A percentile compares a stretch with the other conserved stretches of the same genome.
phyloP scores from a whole-genome alignment of 108 stramenopile genomes.

The Stephanodiscus minutulus region DNA sequence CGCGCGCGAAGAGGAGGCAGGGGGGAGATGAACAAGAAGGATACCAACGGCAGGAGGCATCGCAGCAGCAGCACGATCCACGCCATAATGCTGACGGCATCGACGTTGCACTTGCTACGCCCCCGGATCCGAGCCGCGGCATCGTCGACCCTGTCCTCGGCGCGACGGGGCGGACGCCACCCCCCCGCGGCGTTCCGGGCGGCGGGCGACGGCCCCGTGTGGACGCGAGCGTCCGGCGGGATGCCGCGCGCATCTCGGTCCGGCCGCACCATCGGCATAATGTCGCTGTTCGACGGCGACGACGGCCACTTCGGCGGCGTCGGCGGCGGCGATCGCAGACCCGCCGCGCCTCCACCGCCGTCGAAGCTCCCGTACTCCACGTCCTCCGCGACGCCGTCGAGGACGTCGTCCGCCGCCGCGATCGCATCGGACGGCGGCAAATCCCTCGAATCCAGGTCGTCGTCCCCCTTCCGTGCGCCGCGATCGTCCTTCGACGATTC shows the following conservation, averaged over 20 bases:
- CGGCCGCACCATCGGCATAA: neutral
- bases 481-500: conserved; percentile 48
- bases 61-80: neutral
- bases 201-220: too few species aligned
- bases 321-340: neutral
- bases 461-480: conserved; percentile 44
- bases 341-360: conserved; percentile 1
- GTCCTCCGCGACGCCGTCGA: conserved; percentile 10
- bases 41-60: conserved; percentile 2
- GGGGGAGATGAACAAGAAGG: conserved; percentile 4
- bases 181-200: neutral
- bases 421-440: neutral
- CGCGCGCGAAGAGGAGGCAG: neutral
- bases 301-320: neutral
- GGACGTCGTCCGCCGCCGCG: conserved; percentile 5
- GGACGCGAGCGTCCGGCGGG: too few species aligned
- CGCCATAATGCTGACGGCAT: conserved; percentile 30
- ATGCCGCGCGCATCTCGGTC: neutral
- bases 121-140: neutral
- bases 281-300: conserved; percentile 2
- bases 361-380: conserved; percentile 32
- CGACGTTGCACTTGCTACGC: conserved; percentile 5
- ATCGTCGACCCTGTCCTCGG: neutral
- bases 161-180: neutral
- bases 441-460: conserved; percentile 19